Base-by-base conservation (phyloP, 2,329 filamentous ascomycete species). In the Colletotrichum falcatum region DNA sequence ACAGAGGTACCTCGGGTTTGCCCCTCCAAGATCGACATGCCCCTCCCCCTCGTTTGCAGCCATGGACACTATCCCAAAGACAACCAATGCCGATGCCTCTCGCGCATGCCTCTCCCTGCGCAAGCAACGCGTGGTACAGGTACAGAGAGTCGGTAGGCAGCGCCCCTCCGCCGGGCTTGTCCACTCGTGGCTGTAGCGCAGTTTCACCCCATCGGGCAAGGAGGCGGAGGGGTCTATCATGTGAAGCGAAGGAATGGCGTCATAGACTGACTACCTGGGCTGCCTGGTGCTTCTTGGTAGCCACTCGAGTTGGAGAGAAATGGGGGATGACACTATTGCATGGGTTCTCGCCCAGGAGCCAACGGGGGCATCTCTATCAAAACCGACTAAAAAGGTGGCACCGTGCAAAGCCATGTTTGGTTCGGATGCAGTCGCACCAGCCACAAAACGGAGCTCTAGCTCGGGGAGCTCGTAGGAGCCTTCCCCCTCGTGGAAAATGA, bases 191-290 rank as follows among this genome's bases (percentile, higher is more conserved):
- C 46, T 71, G 33, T 62, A 63, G 68, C 59, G 58, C 46, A 71
- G 68, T 71, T 71, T 71, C 68, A 71, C 65, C 65, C 68, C 53
- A 68, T 71, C 64, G 42, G 68, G 67, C 49, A 71, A 63, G 53
- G 58, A 59, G 64, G 68, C 64, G 65, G 60, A 71, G 65, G 65
- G 69, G 69, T 71, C 69, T 71, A 65, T 71, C 69, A 71, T 71
- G 69, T 70, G 69, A 71, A 70, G 44, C 61, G 54, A 51, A 69
- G 60, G 48, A 70, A 70, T 71, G 69, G 61, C 69, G 69, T 71
- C 69, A 71, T 71, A 70, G 69, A 71, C 55, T 61, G 20, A n/a
- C n/a, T n/a, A n/a, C n/a, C 44, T 37, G n/a, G 23, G 28, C 14
- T 65, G n/a, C 54, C 37, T 65, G 53, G 61, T 37, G 44, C 20